Conservation (phyloP, 1,284 basidiomycete genomes). For the Mycosarcoma maydis region DNA sequence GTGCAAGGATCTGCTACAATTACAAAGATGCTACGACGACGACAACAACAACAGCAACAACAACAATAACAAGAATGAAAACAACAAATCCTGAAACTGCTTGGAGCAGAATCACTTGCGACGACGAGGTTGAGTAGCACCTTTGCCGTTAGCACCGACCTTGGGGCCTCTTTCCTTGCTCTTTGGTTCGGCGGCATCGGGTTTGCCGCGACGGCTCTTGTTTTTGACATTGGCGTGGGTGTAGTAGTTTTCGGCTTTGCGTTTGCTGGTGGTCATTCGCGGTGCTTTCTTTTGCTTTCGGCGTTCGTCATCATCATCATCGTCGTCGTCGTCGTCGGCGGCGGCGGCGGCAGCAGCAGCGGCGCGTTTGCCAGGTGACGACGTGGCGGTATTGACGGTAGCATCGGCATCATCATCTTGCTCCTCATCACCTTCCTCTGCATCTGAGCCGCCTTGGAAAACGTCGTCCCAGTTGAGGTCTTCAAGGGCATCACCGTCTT, state of each 20-base stretch:
- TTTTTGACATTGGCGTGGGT: slow-evolving; percentile 68
- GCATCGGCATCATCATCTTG: slow-evolving; percentile 28
- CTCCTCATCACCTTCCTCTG: slow-evolving; percentile 12
- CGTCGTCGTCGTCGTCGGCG: slow-evolving; percentile 54
- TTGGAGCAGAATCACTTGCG: slow-evolving; percentile 14
- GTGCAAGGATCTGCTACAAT: slow-evolving; percentile 1
- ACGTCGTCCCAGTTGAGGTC: slow-evolving; percentile 85
- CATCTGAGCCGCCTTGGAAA: slow-evolving; percentile 70
- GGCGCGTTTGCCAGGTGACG: slow-evolving; percentile 46
- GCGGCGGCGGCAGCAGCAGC: slow-evolving; percentile 41
- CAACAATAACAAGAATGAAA: slow-evolving; percentile 1
- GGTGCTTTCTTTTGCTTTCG: slow-evolving; percentile 52
- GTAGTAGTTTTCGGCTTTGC: slow-evolving; percentile 92
- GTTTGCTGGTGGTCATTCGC: slow-evolving; percentile 69
- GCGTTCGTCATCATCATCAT: slow-evolving; percentile 29
- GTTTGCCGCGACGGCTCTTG: slow-evolving; percentile 68
- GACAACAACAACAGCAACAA: no score
- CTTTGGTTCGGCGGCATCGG: slow-evolving; percentile 36
- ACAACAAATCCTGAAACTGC: neutral
- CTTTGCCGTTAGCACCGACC: slow-evolving; percentile 59
- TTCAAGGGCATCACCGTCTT: slow-evolving; percentile 67
- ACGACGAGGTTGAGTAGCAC: slow-evolving; percentile 36
- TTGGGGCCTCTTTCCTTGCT: slow-evolving; percentile 54
- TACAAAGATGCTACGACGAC: slow-evolving; percentile 23
- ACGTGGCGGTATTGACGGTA: slow-evolving; percentile 62